phyloP scores from a whole-genome alignment of 2,329 filamentous ascomycete genomes.

The Colletotrichum tropicicola region DNA sequence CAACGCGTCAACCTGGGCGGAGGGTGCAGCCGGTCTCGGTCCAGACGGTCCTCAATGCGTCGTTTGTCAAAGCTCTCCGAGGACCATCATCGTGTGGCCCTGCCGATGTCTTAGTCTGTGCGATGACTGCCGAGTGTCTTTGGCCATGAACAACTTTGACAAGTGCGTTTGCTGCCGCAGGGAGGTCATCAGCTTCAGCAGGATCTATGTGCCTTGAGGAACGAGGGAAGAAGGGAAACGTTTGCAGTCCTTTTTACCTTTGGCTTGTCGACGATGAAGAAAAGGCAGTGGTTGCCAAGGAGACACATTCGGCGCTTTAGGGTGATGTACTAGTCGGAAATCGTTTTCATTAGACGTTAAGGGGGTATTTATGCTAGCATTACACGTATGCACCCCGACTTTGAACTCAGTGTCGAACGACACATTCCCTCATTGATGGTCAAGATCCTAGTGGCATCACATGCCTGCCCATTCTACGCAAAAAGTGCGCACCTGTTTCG shows the following conservation, averaged over 20 bases:
- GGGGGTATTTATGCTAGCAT: too few relatives aligned
- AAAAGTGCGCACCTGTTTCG: slow-evolving; percentile 71
- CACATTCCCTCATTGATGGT: neutral
- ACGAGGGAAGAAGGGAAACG: neutral
- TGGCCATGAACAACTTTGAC: slow-evolving; percentile 97
- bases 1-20: slow-evolving; percentile 64
- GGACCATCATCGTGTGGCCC: slow-evolving; percentile 94
- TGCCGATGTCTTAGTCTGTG: slow-evolving; percentile 94
- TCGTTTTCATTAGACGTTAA: too few relatives aligned
- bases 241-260: too few relatives aligned
- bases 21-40: slow-evolving; percentile 78
- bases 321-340: too few relatives aligned
- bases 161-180: slow-evolving; percentile 94
- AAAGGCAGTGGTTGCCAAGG: neutral
- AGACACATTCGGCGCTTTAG: too few relatives aligned
- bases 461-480: slow-evolving; percentile 95
- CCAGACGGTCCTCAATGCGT: slow-evolving; percentile 84
- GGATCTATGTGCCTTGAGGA: slow-evolving; percentile 80
- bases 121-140: slow-evolving; percentile 91
- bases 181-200: slow-evolving; percentile 88
- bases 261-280: too few relatives aligned
- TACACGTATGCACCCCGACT: too few relatives aligned
- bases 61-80: slow-evolving; percentile 86
- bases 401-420: neutral
- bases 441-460: slow-evolving; percentile 52